phyloP scores from a whole-genome alignment of 2,329 filamentous ascomycete genomes.

The Sclerotiophoma versabilis region DNA sequence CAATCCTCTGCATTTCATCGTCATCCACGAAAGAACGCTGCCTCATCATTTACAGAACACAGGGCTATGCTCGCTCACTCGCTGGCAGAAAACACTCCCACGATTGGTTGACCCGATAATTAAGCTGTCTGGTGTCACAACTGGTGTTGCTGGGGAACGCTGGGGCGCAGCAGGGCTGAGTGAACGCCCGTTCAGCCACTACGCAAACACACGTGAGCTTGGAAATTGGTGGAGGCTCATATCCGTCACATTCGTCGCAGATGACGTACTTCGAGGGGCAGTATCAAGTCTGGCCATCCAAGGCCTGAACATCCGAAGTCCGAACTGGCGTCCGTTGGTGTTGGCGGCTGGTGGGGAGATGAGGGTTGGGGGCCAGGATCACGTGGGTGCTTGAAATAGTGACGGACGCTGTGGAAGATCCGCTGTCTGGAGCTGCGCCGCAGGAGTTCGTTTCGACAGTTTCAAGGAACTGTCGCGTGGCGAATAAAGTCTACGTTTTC shows the following conservation, averaged over 20 bases:
- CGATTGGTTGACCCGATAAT: constrained; percentile 27
- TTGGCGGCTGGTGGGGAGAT: not conserved
- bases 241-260: not conserved
- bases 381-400: constrained; percentile 4
- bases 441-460: constrained; percentile 20
- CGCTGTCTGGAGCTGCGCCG: constrained; percentile 24
- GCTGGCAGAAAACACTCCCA: constrained; percentile 34
- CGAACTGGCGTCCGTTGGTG: not conserved
- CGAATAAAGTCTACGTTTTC: constrained; percentile 24
- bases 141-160: not conserved
- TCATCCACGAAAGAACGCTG: not conserved
- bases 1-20: not conserved
- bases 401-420: constrained; percentile 26
- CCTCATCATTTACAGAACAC: constrained; percentile 12
- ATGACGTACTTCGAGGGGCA: not conserved
- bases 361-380: constrained; percentile 2
- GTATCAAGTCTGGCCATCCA: not conserved
- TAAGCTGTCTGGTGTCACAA: not conserved
- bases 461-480: not conserved
- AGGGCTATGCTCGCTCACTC: constrained; percentile 34
- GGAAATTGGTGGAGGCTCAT: constrained; percentile 18
- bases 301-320: not conserved
- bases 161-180: constrained; percentile 22
- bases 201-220: constrained; percentile 6
- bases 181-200: constrained; percentile 21